Conservation (phyloP, 768 basidiomycete species). For the Agrocybe praecox region DNA sequence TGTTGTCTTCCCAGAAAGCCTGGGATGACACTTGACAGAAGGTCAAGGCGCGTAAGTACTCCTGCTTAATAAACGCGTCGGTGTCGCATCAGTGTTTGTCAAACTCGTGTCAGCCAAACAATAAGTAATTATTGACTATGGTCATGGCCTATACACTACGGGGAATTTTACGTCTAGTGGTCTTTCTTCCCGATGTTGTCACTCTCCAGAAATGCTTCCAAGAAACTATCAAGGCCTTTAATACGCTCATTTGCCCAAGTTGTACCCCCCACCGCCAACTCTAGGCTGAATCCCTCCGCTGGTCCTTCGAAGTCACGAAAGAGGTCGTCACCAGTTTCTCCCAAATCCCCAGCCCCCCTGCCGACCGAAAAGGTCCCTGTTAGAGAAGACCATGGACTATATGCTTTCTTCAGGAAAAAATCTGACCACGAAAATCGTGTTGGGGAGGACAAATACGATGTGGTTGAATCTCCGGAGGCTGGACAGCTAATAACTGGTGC, state of each 20-base stretch:
- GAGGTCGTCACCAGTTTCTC: not conserved
- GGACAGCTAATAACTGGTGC: slow-evolving; percentile 29
- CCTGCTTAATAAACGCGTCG: slow-evolving; percentile 4
- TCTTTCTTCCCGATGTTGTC: slow-evolving; percentile 17
- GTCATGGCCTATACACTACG: not conserved
- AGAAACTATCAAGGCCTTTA: slow-evolving; percentile 10
- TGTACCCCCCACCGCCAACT: slow-evolving; percentile 13
- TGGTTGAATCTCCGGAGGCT: slow-evolving; percentile 35
- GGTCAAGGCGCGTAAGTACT: not conserved
- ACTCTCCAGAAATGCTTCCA: slow-evolving; percentile 16
- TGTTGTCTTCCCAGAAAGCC: not conserved
- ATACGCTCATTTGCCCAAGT: slow-evolving; percentile 29
- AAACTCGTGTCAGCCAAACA: slow-evolving; percentile 9
- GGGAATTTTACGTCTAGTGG: not conserved
- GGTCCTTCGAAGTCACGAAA: slow-evolving; percentile 10
- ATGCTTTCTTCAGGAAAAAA: slow-evolving; percentile 72
- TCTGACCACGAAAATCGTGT: slow-evolving; percentile 36
- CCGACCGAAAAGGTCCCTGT: slow-evolving; percentile 34
- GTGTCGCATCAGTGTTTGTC: slow-evolving; percentile 6
- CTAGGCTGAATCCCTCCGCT: slow-evolving; percentile 3
- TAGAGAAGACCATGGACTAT: slow-evolving; percentile 71
- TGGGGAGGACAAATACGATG: slow-evolving; percentile 58
- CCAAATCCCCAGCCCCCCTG: not conserved
- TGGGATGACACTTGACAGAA: too few relatives aligned
- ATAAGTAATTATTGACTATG: not conserved